These are phyloP conservation scores for Talaromyces islandicus DNA, from an alignment of 2,329 filamentous ascomycete species.

Conservation along the genomic window DNA sequence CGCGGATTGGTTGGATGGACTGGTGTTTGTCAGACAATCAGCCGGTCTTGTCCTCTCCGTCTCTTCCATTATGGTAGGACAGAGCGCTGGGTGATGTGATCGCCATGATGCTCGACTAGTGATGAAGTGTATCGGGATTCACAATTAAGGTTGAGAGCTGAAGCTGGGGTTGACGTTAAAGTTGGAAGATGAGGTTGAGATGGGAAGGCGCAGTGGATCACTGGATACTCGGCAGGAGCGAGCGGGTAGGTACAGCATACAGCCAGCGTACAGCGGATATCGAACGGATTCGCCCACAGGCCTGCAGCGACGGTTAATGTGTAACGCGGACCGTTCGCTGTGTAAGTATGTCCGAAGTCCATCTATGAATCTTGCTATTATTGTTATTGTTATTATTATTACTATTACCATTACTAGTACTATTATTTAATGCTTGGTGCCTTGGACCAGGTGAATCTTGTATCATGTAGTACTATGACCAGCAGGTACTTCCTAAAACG, in stretches of 20 bases:
- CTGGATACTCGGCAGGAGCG: background rate
- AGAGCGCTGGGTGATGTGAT: background rate
- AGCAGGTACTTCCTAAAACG: background rate
- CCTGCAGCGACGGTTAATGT: background rate
- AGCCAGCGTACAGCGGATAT: too few relatives aligned
- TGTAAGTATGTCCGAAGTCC: background rate
- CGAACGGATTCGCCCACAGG: too few relatives aligned
- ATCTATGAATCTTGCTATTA: too few relatives aligned
- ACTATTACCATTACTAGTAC: too few relatives aligned
- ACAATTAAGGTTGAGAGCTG: background rate
- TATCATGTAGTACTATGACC: background rate
- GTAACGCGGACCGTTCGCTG: background rate
- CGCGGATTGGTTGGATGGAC: slow-evolving; percentile 5
- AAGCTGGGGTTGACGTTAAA: background rate
- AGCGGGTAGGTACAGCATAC: too few relatives aligned
- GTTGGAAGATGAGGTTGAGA: background rate
- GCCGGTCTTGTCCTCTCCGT: background rate
- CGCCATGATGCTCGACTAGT: background rate
- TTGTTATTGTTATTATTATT: too few relatives aligned
- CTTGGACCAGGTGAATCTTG: too few relatives aligned
- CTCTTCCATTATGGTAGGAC: background rate
- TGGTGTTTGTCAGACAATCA: background rate
- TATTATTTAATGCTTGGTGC: too few relatives aligned
- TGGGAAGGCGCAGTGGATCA: background rate
- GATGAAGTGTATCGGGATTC: background rate